Evolutionary conservation across 306 rosid species (phyloP).

Genomic region (Citrullus mucosospermus): DNA sequence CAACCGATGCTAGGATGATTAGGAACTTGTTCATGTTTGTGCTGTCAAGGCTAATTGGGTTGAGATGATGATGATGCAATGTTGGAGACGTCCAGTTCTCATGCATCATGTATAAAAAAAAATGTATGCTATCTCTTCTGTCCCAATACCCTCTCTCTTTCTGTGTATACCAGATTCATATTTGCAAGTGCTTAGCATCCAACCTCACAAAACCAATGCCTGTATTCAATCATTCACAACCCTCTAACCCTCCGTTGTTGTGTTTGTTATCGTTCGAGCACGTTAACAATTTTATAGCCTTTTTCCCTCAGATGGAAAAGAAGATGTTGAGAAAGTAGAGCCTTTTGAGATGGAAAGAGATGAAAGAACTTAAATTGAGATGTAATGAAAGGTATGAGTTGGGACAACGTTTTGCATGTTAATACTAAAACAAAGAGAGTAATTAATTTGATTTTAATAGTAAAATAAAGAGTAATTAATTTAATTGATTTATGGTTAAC

Average conservation of each 20-base stretch:
- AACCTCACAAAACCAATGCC: neutral
- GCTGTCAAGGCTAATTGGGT: slow-evolving; percentile 19
- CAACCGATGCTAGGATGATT: neutral
- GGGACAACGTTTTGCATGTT: neutral
- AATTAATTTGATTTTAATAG: no score
- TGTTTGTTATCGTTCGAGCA: neutral
- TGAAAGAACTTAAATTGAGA: neutral
- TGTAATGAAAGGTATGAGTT: neutral
- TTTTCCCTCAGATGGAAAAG: neutral
- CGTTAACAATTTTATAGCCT: neutral
- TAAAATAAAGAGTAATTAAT: no score
- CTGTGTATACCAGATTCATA: neutral
- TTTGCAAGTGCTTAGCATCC: neutral
- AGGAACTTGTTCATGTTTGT: slow-evolving; percentile 21
- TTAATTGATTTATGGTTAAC: no score
- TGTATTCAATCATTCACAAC: neutral
- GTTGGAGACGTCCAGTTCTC: neutral
- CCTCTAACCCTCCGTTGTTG: neutral
- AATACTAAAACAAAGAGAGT: no score
- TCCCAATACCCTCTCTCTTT: slow-evolving; percentile 21
- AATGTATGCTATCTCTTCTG: slow-evolving; percentile 5
- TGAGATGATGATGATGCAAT: slow-evolving; percentile 15
- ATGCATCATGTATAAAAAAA: slow-evolving; percentile 2
- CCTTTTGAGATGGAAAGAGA: neutral
- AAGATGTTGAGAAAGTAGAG: neutral